Evolutionary conservation across 768 basidiomycete species (phyloP).

Genomic region (Serendipita sp.): DNA sequence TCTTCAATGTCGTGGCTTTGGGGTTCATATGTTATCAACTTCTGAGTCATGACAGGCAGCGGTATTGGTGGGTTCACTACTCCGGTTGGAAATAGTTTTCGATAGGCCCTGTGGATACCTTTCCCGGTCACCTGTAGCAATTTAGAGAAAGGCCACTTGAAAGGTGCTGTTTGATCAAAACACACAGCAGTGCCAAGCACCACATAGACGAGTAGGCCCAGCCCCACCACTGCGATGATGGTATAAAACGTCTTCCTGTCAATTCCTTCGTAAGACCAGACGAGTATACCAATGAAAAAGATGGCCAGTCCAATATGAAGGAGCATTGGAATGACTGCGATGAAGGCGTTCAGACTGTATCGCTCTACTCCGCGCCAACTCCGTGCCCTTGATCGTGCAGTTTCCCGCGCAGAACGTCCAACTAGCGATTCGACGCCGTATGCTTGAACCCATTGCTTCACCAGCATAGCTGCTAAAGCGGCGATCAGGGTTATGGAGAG

Average conservation of each 20-base stretch:
- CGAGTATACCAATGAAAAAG: background rate
- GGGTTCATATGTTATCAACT: too few species aligned
- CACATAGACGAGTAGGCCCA: background rate
- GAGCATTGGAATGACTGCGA: background rate
- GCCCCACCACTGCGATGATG: background rate
- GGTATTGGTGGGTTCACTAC: too few species aligned
- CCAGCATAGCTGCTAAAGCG: background rate
- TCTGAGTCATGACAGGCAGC: too few species aligned
- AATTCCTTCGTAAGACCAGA: background rate
- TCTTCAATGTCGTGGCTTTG: too few species aligned
- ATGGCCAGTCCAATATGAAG: constrained; percentile 4
- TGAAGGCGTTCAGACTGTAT: background rate
- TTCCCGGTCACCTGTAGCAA: too few species aligned
- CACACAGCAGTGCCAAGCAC: background rate
- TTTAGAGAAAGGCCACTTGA: background rate
- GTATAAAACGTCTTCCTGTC: background rate
- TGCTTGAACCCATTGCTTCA: constrained; percentile 5
- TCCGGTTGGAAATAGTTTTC: too few species aligned
- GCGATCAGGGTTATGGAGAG: background rate
- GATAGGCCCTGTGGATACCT: too few species aligned
- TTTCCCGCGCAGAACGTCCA: background rate
- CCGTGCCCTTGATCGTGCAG: background rate
- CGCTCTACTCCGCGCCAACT: background rate
- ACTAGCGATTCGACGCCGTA: background rate
- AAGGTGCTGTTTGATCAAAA: background rate